Evolutionary conservation across 2,329 filamentous ascomycete genomes (phyloP).

Genomic region (Penicillium nordicum): DNA sequence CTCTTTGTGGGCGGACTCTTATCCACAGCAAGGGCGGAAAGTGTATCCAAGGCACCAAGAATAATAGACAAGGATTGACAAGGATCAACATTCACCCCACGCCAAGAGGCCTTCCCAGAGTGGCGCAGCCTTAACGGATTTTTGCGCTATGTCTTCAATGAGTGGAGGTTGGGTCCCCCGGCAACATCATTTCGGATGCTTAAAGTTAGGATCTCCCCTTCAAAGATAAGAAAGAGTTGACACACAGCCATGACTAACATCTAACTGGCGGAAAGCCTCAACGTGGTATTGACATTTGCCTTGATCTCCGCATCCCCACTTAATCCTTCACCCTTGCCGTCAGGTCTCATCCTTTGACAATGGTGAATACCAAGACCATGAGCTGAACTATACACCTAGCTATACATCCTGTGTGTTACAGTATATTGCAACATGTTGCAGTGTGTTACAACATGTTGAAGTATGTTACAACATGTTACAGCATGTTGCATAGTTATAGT

Average conservation of each 20-base stretch:
- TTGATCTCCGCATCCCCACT: background rate
- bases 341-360: background rate
- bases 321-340: background rate
- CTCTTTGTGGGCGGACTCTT: background rate
- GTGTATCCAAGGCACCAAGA: background rate
- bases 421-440: too few relatives aligned
- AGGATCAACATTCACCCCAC: slow-evolving; percentile 3
- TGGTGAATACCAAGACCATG: background rate
- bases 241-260: slow-evolving; percentile 2
- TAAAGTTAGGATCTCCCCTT: slow-evolving; percentile 5
- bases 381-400: background rate
- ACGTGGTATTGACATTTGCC: background rate
- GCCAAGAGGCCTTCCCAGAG: background rate
- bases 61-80: background rate
- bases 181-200: background rate
- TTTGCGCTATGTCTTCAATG: background rate
- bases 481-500: background rate
- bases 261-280: background rate
- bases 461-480: background rate
- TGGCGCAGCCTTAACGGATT: background rate
- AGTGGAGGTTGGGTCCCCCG: background rate
- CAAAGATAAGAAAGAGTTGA: background rate
- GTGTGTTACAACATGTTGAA: too few relatives aligned
- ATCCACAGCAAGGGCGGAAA: background rate
- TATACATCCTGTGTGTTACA: background rate